These are phyloP conservation scores for Phytophthora brassicae DNA, from an alignment of 352 stramenopile species.

Conservation along the genomic window DNA sequence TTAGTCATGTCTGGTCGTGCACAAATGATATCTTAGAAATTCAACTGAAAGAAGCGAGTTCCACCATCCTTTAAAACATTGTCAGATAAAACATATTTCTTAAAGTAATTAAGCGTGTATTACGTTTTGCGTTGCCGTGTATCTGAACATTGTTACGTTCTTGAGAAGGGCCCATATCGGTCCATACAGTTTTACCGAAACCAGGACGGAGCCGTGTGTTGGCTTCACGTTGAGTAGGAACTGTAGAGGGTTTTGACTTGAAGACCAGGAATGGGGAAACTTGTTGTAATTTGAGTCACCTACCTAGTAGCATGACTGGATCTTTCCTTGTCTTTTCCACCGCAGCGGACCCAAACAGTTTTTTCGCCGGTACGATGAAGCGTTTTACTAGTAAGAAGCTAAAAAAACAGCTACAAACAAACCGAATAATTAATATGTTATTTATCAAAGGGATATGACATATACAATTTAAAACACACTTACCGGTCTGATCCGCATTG, in stretches of 20 bases:
- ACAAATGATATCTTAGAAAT: background rate
- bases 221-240: too few relatives aligned
- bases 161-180: too few relatives aligned
- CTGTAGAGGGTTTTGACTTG: too few relatives aligned
- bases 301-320: background rate
- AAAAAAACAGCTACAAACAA: background rate
- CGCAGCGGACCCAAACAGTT: slow-evolving; percentile 2
- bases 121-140: background rate
- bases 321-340: slow-evolving; percentile 2
- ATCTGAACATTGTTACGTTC: background rate
- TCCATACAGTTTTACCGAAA: too few relatives aligned
- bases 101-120: background rate
- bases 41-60: background rate
- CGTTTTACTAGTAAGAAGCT: slow-evolving; percentile 1
- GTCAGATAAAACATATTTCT: background rate
- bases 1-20: background rate
- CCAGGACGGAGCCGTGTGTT: too few relatives aligned
- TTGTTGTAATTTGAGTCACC: background rate
- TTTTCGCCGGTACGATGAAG: background rate
- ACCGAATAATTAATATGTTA: background rate
- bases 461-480: background rate
- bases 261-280: too few relatives aligned
- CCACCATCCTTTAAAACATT: background rate
- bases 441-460: background rate
- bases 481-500: background rate